Conservation (phyloP, 345 rosid genomes). For the Corchorus capsularis region DNA sequence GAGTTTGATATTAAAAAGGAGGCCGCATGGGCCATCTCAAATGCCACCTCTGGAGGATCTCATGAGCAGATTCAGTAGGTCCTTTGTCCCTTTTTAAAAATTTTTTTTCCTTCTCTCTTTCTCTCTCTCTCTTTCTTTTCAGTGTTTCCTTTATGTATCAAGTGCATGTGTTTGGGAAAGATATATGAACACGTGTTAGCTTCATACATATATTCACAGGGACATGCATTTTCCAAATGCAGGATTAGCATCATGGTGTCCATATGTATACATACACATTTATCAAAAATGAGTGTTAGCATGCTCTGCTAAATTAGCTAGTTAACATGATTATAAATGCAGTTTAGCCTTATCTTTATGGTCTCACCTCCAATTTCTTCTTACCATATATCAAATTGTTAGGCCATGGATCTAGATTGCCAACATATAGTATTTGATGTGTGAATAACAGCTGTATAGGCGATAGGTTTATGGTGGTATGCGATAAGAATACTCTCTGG, state of each 20-base stretch:
- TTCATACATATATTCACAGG: background rate
- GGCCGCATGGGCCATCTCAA: slow-evolving; percentile 90
- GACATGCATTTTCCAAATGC: background rate
- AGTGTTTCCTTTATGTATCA: too few species aligned
- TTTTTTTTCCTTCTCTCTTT: background rate
- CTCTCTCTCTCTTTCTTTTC: background rate
- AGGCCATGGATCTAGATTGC: background rate
- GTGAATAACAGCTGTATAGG: background rate
- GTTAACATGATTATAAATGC: slow-evolving; percentile 4
- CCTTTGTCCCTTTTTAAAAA: background rate
- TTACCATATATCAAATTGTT: background rate
- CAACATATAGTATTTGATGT: background rate
- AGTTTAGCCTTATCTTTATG: slow-evolving; percentile 3
- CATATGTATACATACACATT: background rate
- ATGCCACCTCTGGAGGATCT: slow-evolving; percentile 89
- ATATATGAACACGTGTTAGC: background rate
- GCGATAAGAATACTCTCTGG: background rate
- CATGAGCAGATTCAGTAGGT: slow-evolving; percentile 82
- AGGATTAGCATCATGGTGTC: background rate
- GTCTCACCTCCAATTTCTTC: background rate
- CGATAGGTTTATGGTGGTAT: background rate
- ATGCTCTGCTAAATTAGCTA: slow-evolving; percentile 1
- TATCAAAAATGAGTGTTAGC: background rate
- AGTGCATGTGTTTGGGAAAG: background rate
- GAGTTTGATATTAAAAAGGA: slow-evolving; percentile 90